Evolutionary conservation across 2,329 filamentous ascomycete genomes (phyloP).

Genomic region (Dendryphion nanum): DNA sequence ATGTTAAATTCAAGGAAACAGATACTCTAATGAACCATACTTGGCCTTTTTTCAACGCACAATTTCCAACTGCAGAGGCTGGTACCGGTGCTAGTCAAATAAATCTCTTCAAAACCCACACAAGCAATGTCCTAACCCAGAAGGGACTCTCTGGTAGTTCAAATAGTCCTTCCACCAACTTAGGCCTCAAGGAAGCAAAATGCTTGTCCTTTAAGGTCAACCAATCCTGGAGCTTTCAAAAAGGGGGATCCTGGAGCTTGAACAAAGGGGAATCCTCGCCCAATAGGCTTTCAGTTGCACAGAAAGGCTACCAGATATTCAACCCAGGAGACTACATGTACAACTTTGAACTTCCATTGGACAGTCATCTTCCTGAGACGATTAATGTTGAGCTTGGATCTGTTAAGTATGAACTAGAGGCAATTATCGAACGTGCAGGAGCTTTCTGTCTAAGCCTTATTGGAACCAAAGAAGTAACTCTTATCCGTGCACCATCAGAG

Average conservation of each 20-base stretch:
- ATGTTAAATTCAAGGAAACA: conserved; percentile 79
- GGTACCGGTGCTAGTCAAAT: conserved; percentile 64
- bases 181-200: conserved; percentile 55
- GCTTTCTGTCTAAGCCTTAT: conserved; percentile 87
- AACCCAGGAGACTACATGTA: conserved; percentile 71
- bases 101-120: conserved; percentile 51
- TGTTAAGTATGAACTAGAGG: conserved; percentile 85
- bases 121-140: conserved; percentile 22
- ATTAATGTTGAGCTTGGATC: conserved; percentile 83
- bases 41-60: conserved; percentile 88
- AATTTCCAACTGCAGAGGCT: conserved; percentile 58
- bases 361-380: conserved; percentile 76
- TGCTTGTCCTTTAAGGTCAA: conserved; percentile 76
- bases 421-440: conserved; percentile 79
- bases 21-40: conserved; percentile 85
- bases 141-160: conserved; percentile 42
- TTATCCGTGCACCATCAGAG: conserved; percentile 84
- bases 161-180: conserved; percentile 44
- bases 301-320: conserved; percentile 85
- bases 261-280: conserved; percentile 65
- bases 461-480: conserved; percentile 75
- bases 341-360: conserved; percentile 80
- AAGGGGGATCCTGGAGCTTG: too few species aligned
- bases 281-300: conserved; percentile 57
- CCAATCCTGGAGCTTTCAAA: conserved; percentile 81